These are phyloP conservation scores for Linum usitatissimum DNA, from an alignment of 345 rosid genomes.

Conservation along the genomic window DNA sequence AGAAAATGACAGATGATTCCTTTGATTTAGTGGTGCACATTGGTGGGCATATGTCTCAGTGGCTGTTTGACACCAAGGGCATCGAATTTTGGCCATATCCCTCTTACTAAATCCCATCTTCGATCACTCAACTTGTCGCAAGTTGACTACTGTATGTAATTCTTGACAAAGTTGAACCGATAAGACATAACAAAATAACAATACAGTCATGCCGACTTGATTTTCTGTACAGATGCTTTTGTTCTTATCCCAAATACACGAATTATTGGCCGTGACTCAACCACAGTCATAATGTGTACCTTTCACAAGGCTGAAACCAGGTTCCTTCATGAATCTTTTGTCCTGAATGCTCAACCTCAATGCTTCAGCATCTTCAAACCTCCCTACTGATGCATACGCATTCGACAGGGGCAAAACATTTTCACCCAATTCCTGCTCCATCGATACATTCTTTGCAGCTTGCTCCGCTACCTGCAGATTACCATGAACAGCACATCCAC, in stretches of 20 bases:
- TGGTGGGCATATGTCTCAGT: background rate
- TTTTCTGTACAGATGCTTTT: no score
- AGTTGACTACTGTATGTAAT: no score
- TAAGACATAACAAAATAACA: no score
- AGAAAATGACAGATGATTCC: background rate
- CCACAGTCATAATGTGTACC: conserved; percentile 13
- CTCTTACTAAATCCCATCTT: no score
- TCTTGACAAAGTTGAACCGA: no score
- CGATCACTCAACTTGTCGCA: no score
- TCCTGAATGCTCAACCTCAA: conserved; percentile 25
- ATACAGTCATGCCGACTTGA: no score
- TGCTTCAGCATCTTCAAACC: conserved; percentile 39
- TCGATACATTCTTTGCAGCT: conserved; percentile 20
- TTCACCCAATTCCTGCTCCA: conserved; percentile 19
- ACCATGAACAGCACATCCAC: conserved; percentile 30
- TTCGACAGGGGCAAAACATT: conserved; percentile 31
- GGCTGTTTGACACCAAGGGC: background rate
- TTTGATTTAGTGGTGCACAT: background rate
- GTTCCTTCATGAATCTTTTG: conserved; percentile 23
- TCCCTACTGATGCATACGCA: conserved; percentile 35
- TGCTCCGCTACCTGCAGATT: conserved; percentile 30
- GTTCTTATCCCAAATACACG: background rate
- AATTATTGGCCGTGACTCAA: conserved; percentile 11
- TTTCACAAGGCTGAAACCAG: conserved; percentile 26
- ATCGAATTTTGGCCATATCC: background rate